Evolutionary conservation across 805 yeast genomes (phyloP).

Genomic region (Komagataella mondaviorum): DNA sequence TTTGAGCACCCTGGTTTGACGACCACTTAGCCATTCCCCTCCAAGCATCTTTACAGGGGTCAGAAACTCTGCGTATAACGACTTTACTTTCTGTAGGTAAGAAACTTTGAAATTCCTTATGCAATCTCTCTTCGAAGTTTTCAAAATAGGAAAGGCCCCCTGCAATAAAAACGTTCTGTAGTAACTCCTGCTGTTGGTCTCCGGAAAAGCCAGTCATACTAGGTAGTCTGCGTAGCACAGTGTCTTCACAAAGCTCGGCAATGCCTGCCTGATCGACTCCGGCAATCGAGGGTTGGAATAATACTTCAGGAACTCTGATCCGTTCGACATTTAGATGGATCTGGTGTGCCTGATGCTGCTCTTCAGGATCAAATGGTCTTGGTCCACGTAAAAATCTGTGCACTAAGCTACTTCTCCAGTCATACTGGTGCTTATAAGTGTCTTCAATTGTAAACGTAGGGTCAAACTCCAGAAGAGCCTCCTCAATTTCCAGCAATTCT

Average conservation of each 20-base stretch:
- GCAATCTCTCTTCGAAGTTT: constrained; percentile 56
- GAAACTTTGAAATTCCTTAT: constrained; percentile 51
- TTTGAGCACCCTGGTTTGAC: constrained; percentile 23
- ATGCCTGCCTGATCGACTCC: constrained; percentile 95
- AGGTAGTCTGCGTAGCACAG: constrained; percentile 46
- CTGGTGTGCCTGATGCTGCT: constrained; percentile 80
- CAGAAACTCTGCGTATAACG: constrained; percentile 44
- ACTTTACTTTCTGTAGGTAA: constrained; percentile 59
- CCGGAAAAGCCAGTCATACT: constrained; percentile 37
- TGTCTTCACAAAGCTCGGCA: constrained; percentile 59
- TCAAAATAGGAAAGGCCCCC: constrained; percentile 72
- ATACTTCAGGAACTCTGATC: constrained; percentile 80
- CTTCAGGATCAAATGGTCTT: constrained; percentile 68
- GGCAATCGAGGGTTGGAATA: constrained; percentile 87
- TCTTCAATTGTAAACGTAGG: constrained; percentile 80
- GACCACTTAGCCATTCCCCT: constrained; percentile 86
- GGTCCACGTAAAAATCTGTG: constrained; percentile 90
- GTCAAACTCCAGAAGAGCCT: constrained; percentile 66
- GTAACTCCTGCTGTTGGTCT: constrained; percentile 29
- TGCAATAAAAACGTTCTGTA: constrained; percentile 64
- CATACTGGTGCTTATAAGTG: constrained; percentile 66
- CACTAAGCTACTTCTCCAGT: constrained; percentile 70
- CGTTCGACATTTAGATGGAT: constrained; percentile 85
- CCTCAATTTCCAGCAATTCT: constrained; percentile 50
- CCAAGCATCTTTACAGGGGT: constrained; percentile 82